Percentiles rank a stretch among this genome's conserved stretches.
These are phyloP conservation scores for Breynia disticha DNA, from an alignment of 441 rosid genomes.

Conservation along the genomic window DNA sequence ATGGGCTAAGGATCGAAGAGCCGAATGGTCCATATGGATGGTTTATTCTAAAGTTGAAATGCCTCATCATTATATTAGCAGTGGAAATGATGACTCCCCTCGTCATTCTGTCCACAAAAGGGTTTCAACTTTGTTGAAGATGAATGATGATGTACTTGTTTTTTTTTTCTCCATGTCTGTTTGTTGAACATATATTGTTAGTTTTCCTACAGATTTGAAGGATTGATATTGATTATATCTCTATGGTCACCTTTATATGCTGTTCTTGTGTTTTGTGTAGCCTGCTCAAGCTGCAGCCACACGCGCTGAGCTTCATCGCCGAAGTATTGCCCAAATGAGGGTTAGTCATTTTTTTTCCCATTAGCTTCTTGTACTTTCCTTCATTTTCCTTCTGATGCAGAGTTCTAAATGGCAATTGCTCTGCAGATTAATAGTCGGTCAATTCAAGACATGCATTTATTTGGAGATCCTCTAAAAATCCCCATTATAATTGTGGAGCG, in stretches of 20 bases:
- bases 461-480: slow-evolving; percentile 65
- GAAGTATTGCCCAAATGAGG: slow-evolving; percentile 88
- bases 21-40: slow-evolving; percentile 99
- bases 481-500: slow-evolving; percentile 80
- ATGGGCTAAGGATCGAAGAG: slow-evolving; percentile 79
- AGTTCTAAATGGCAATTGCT: slow-evolving; percentile 15
- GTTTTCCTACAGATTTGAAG: slow-evolving; percentile 7
- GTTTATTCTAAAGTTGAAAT: slow-evolving; percentile 84
- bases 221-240: slow-evolving; percentile 1
- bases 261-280: slow-evolving; percentile 32
- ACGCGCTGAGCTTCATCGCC: slow-evolving; percentile 92
- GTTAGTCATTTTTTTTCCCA: slow-evolving; percentile 31
- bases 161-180: slow-evolving; percentile 9
- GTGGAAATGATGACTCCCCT: slow-evolving; percentile 50
- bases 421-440: slow-evolving; percentile 75
- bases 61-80: slow-evolving; percentile 77
- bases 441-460: slow-evolving; percentile 85
- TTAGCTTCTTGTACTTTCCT: not conserved
- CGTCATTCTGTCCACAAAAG: slow-evolving; percentile 45
- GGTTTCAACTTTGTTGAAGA: slow-evolving; percentile 51
- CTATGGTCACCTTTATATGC: slow-evolving; percentile 12
- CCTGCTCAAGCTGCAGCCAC: slow-evolving; percentile 66
- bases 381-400: slow-evolving; percentile 4
- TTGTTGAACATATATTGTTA: not conserved
- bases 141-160: slow-evolving; percentile 50